phyloP scores from a whole-genome alignment of 805 yeast genomes.

The Pichia insulana region DNA sequence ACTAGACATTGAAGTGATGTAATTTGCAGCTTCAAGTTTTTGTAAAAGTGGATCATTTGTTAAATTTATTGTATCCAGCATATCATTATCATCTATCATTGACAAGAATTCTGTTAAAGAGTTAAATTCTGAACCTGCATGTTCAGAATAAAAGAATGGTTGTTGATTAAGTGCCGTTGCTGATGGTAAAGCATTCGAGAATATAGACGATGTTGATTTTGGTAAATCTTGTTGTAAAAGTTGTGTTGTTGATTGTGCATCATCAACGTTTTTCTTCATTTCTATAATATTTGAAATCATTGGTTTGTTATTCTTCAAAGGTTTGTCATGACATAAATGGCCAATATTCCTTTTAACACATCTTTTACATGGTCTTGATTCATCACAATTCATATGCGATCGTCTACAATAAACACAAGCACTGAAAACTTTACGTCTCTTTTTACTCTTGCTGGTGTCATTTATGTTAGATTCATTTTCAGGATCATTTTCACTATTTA shows the following conservation, averaged over 20 bases:
- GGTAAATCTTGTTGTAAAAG: background rate
- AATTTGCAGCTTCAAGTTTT: constrained; percentile 24
- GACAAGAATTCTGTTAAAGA: constrained; percentile 82
- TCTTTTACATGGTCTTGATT: constrained; percentile 63
- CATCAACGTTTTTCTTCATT: background rate
- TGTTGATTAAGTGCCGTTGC: constrained; percentile 40
- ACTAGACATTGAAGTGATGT: background rate
- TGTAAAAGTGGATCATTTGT: constrained; percentile 31
- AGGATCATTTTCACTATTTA: background rate
- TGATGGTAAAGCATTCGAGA: constrained; percentile 6
- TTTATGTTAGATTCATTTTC: background rate
- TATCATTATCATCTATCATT: constrained; percentile 81
- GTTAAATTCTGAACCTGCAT: constrained; percentile 87
- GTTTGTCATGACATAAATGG: constrained; percentile 76
- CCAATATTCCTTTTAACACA: constrained; percentile 84
- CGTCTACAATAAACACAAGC: constrained; percentile 91
- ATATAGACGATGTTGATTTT: background rate
- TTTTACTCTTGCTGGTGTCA: constrained; percentile 25
- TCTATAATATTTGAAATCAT: background rate
- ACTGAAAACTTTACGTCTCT: constrained; percentile 35
- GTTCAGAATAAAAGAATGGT: constrained; percentile 81
- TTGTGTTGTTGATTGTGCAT: background rate
- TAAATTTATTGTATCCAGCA: constrained; percentile 36
- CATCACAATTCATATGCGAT: constrained; percentile 91
- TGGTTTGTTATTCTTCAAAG: constrained; percentile 26